Evolutionary conservation across 2,329 filamentous ascomycete genomes (phyloP), one percentile per base, ranked within the genome.

Genomic region (Nigrograna mackinnonii): DNA sequence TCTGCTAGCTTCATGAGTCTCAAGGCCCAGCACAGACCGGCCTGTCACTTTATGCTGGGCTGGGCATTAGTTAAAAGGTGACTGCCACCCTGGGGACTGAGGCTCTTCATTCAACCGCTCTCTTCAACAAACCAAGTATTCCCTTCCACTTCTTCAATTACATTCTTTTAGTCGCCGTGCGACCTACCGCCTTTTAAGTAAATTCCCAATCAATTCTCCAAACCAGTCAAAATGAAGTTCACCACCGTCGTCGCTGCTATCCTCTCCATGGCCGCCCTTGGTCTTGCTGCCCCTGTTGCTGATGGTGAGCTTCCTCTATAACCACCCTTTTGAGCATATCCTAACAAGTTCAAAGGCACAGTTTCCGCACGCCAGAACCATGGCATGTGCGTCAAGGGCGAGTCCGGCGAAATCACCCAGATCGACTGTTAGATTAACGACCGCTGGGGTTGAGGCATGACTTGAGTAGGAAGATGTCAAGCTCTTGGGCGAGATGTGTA

Each of bases 191-290:
- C n/a, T 18, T n/a, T 34, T 13, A 12, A 13, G 12, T 45, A 46
- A 46, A 43, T 57, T 54, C 26, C 17, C 34, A 22, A 13, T 22
- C 13, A 13, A 13, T 46, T 50, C 42, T 52, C 41, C 42, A 31
- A 17, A 46, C 22, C 26, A 35, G 35, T 49, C 51, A 60, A 56
- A 35, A 68, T 68, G 65, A 61, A 66, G 55, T 62, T 67, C 58
- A 54, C 59, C 38, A 46, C 60, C 32, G 35, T 67, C 44, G 36
- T 64, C 52, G 62, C 60, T 41, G 47, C 58, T 44, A 30, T 67
- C 42, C 49, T 66, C 37, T 66, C 63, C 49, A 62, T 68, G 60
- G 64, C 61, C 50, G 58, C 52, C 40, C 52, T 67, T 35, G 57
- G 50, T 48, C 41, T 64, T 22, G 65, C 64, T 19, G 60, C 59